Evolutionary conservation across 148 eudicot genomes (phyloP), one percentile per base, ranked within the genome.

Genomic region (Silene conica): DNA sequence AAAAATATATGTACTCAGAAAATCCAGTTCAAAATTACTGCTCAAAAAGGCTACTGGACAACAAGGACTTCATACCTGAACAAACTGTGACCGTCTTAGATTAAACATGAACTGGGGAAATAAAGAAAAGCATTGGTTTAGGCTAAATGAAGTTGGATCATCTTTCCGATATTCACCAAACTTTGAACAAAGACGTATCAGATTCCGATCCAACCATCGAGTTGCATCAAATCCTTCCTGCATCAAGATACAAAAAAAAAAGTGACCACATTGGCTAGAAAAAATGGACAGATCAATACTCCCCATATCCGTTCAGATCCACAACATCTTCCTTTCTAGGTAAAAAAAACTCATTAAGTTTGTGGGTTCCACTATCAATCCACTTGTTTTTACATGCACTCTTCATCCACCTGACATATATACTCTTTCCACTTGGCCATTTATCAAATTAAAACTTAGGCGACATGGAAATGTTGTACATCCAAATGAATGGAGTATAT

Each of bases 201-300:
- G 82, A 70, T 85, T 94, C 57, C 98, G 83, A 82, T 94, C 98
- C 84, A 94, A 82, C 98, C 98, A 94, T 81, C 96, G 82, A 43
- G 96, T 94, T 57, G 98, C 87, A 87, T 94, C 98, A 82, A 94
- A 94, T 26, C 93, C 90, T 78, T 91, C 98, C 98, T 94, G 90
- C 80, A 84, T 57, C 15, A 56, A 70, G 62, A 71, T 63, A 31
- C 34, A 31, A 31, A 31, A 31, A 31, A 31, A 34, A 57, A 43
- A 68, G 55, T 31, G 23, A 45, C 57, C 59, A 52, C 69, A 63
- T 31, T 28, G 3, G 55, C 50, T 19, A 19, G 28, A 71, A 34
- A 22, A 14, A n/a, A 8, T 4, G 16, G 21, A 6, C 0, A 20
- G 13, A 71, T 14, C n/a, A 26, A 8, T 52, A 16, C 34, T 8